These are phyloP conservation scores for Adansonia digitata DNA, from an alignment of 345 rosid species.

Conservation along the genomic window DNA sequence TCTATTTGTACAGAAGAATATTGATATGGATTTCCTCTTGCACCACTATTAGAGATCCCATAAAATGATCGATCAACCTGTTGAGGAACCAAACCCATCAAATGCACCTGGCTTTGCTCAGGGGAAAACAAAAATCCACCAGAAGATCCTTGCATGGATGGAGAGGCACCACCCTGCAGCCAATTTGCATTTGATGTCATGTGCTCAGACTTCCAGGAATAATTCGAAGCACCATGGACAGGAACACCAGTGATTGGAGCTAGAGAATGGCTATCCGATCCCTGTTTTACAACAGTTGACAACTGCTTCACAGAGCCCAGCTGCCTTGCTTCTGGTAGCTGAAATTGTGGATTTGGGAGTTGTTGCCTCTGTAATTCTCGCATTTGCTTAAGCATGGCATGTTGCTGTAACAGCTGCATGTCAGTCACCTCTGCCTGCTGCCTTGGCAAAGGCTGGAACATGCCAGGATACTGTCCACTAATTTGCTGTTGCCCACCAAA, in stretches of 20 bases:
- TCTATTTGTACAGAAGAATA: slow-evolving; percentile 50
- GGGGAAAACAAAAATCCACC: slow-evolving; percentile 49
- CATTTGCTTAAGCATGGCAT: slow-evolving; percentile 63
- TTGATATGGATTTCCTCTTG: slow-evolving; percentile 38
- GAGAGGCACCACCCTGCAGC: slow-evolving; percentile 42
- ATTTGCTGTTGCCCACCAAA: slow-evolving; percentile 65
- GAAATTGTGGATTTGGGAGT: slow-evolving; percentile 46
- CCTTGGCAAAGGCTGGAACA: slow-evolving; percentile 57
- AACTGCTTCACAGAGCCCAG: slow-evolving; percentile 39
- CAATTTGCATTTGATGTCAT: slow-evolving; percentile 47
- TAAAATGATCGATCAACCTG: slow-evolving; percentile 66
- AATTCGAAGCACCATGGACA: slow-evolving; percentile 51
- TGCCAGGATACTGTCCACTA: slow-evolving; percentile 52
- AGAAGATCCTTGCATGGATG: slow-evolving; percentile 55
- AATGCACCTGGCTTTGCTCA: slow-evolving; percentile 51
- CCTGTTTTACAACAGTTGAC: slow-evolving; percentile 43
- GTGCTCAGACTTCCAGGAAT: slow-evolving; percentile 57
- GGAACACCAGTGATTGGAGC: slow-evolving; percentile 59
- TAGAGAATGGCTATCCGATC: slow-evolving; percentile 35
- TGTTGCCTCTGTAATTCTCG: slow-evolving; percentile 78
- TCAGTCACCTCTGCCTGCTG: slow-evolving; percentile 68
- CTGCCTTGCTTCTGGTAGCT: slow-evolving; percentile 50
- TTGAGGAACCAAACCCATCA: slow-evolving; percentile 49
- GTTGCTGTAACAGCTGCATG: slow-evolving; percentile 75
- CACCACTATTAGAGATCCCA: slow-evolving; percentile 50